These are phyloP conservation scores for Daucus carota DNA, from an alignment of 129 eudicot genomes.

Conservation along the genomic window DNA sequence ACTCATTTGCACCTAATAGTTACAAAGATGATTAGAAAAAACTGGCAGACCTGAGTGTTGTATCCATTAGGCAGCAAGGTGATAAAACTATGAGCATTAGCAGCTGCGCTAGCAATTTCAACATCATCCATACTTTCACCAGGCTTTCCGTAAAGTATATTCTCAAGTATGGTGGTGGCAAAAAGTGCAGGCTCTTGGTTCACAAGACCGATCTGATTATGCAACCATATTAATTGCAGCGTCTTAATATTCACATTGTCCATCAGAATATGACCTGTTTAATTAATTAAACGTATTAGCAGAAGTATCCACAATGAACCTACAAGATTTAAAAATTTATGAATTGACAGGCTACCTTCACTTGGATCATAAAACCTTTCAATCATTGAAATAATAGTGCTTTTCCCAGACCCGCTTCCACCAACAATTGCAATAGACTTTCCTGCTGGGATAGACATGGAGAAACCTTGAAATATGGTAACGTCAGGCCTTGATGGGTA, in stretches of 20 bases:
- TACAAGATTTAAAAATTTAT: neutral
- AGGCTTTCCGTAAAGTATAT: constrained; percentile 76
- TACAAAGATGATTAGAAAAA: neutral
- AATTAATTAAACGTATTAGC: neutral
- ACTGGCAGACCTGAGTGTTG: constrained; percentile 65
- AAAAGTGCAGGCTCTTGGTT: constrained; percentile 96
- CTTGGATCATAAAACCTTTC: constrained; percentile 90
- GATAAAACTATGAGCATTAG: constrained; percentile 91
- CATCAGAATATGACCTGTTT: constrained; percentile 63
- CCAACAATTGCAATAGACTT: constrained; percentile 95
- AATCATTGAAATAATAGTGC: constrained; percentile 78
- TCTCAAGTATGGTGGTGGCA: constrained; percentile 92
- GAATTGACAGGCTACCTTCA: constrained; percentile 43
- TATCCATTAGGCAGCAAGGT: constrained; percentile 85
- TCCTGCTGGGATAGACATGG: constrained; percentile 73
- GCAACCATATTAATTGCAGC: constrained; percentile 68
- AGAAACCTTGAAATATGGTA: constrained; percentile 57
- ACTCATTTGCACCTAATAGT: neutral
- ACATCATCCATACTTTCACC: constrained; percentile 77
- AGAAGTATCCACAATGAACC: neutral
- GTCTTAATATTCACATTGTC: constrained; percentile 79
- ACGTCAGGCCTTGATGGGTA: constrained; percentile 95
- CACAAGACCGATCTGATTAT: constrained; percentile 83
- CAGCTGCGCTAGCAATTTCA: constrained; percentile 78
- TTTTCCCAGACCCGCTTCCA: constrained; percentile 94